Evolutionary conservation across 1,139 yeast genomes (phyloP).

Genomic region (Yamadazyma dushanensis): DNA sequence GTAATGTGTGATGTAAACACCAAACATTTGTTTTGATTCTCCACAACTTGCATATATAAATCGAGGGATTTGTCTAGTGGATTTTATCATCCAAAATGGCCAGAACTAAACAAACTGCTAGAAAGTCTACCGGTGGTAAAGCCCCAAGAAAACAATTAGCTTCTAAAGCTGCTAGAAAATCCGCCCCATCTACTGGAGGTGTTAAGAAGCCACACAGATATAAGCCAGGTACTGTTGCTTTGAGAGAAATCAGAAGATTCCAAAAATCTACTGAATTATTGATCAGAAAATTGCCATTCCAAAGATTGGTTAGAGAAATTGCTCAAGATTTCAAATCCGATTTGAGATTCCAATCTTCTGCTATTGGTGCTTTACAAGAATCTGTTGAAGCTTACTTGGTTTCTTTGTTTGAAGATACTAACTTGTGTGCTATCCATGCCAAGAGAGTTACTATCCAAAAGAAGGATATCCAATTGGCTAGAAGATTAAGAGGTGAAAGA

Average conservation of each 20-base stretch:
- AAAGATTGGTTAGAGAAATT: slow-evolving; percentile 96
- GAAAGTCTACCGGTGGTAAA: slow-evolving; percentile 99
- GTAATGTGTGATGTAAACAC: no score
- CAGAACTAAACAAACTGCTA: slow-evolving; percentile 98
- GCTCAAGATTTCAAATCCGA: slow-evolving; percentile 99
- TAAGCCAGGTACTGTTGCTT: slow-evolving; percentile 99
- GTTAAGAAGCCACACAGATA: slow-evolving; percentile 99
- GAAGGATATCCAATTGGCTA: slow-evolving; percentile 98
- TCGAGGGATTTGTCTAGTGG: neutral
- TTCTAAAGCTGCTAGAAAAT: slow-evolving; percentile 98
- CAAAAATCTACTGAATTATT: slow-evolving; percentile 96
- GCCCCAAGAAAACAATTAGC: slow-evolving; percentile 99
- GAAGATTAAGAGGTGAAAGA: slow-evolving; percentile 99
- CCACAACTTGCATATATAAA: slow-evolving; percentile 1
- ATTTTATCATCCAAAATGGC: slow-evolving; percentile 57
- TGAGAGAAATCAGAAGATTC: slow-evolving; percentile 99
- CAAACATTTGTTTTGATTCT: neutral
- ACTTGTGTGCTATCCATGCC: slow-evolving; percentile 98
- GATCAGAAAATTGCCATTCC: slow-evolving; percentile 98
- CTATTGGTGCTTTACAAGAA: slow-evolving; percentile 98
- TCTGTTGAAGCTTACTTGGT: slow-evolving; percentile 97
- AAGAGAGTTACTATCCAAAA: slow-evolving; percentile 99
- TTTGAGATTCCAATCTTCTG: slow-evolving; percentile 97
- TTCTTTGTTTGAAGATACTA: slow-evolving; percentile 91
- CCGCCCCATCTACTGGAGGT: slow-evolving; percentile 98